Evolutionary conservation across 148 eudicot species (phyloP), one percentile per base, ranked within the genome.

Genomic region (Fagopyrum esculentum): DNA sequence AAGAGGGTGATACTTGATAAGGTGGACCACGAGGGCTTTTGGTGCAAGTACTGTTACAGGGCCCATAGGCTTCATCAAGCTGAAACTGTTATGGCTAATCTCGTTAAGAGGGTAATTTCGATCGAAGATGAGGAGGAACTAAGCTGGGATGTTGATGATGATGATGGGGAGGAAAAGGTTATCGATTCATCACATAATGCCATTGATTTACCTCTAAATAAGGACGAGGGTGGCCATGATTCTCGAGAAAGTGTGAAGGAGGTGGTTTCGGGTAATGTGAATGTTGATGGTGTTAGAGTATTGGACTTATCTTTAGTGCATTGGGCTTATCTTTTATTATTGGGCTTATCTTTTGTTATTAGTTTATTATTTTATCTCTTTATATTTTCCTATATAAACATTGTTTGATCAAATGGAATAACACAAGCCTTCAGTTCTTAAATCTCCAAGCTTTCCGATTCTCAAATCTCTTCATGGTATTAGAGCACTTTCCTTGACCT

Each of bases 71-170:
- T 91, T 80, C 77, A 75, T 73, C 87, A 85, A 48, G 92, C 88
- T 6, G 98, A 93, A 76, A 83, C 80, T 79, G 89, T 84, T 0
- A 85, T 93, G 47, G 84, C 84, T 26, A 80, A 78, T 80, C 74
- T 93, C n/a, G 96, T 93, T 10, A 88, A 86, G 64, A 78, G 91
- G 73, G 98, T 87, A 1, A 86, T 88, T 44, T 61, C 82, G 1
- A 86, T 81, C 13, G 92, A 85, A 57, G 91, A 85, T 44, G 96
- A 92, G 44, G 96, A 91, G 71, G 96, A 86, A 2, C 82, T 93
- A 80, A 87, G 86, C 57, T 93, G 98, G 98, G 98, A 93, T 82
- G 90, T 93, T 40, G 98, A 93, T 44, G 96, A 90, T 45, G 98
- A 93, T 13, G 91, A 86, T 1, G 80, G 48, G 47, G 79, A 50